Evolutionary conservation across 2,329 filamentous ascomycete genomes (phyloP).

Genomic region (Hansfordia pulvinata): DNA sequence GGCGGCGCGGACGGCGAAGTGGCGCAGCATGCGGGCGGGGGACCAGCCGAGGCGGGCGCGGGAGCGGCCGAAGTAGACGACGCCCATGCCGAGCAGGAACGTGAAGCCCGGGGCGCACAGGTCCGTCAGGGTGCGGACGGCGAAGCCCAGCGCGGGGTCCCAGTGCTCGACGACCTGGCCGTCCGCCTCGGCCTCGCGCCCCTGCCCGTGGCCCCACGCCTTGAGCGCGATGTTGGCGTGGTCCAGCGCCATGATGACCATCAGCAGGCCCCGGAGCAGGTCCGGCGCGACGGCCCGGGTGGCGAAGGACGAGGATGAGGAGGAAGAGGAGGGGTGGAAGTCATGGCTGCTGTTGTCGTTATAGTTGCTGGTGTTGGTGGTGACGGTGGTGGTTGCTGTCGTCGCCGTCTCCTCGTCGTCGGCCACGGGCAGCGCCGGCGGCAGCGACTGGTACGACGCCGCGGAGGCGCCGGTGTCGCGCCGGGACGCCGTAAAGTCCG

Average conservation of each 20-base stretch:
- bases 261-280: constrained; percentile 28
- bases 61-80: constrained; percentile 29
- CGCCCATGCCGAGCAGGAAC: constrained; percentile 29
- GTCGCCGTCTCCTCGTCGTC: no score
- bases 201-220: constrained; percentile 26
- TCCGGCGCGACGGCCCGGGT: constrained; percentile 26
- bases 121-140: constrained; percentile 26
- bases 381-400: not conserved
- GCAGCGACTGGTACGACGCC: no score
- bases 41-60: constrained; percentile 25
- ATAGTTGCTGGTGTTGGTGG: not conserved
- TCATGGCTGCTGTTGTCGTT: constrained; percentile 1
- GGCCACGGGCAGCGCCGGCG: no score
- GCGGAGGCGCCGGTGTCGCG: no score
- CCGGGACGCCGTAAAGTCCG: no score
- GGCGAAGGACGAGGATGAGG: no score
- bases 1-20: constrained; percentile 22
- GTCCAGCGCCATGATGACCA: constrained; percentile 29
- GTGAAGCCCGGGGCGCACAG: constrained; percentile 31
- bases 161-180: constrained; percentile 18
- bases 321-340: no score
- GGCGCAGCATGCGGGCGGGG: constrained; percentile 16
- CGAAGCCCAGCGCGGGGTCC: constrained; percentile 22
- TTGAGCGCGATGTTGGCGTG: constrained; percentile 24
- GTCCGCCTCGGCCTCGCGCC: constrained; percentile 21